Evolutionary conservation across 2,329 filamentous ascomycete species (phyloP), one percentile per base, ranked within the genome.

Genomic region (Neurospora crassa): DNA sequence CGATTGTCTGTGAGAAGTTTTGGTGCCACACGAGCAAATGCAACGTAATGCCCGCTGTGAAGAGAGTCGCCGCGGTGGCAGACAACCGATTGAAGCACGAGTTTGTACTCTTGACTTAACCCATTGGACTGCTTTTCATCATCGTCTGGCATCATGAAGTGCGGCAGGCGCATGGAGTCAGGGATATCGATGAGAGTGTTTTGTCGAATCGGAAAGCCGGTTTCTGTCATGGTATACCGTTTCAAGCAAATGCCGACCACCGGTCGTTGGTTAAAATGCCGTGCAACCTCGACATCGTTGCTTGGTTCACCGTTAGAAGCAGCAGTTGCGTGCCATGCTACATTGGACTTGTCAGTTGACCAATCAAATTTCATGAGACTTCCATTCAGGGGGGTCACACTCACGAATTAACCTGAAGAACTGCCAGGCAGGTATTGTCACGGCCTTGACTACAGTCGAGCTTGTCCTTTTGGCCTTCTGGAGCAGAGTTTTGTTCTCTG

Each of bases 401-500:
- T 82, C 83, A 94, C 92, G 94, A 76, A 97, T 93, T 37, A 98
- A 84, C 77, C 92, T 93, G 82, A 97, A 98, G 78, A 98, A 97
- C 77, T 97, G 95, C 94, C 94, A 98, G 1, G 96, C 96, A 45
- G 95, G 95, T 84, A 98, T 97, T 72, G 95, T 90, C 16, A 98
- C 92, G 76, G 97, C 94, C 78, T 95, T 97, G 75, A 82, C 84
- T 71, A 85, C 83, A 1, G 82, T 84, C 14, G 86, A 87, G 75
- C 83, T 80, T 78, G 85, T 78, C 75, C 79, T 79, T 76, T 83
- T 80, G 75, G 81, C 79, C 79, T 83, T 82, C 73, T 83, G 81
- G 53, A 84, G 78, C 40, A 85, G 77, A 16, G 79, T 82, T 18
- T 79, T 77, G 16, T 81, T 79, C 37, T 85, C 83, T 2, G 82